These are phyloP conservation scores for Crithidia bombi DNA, from an alignment of 208 protist species.

Conservation along the genomic window DNA sequence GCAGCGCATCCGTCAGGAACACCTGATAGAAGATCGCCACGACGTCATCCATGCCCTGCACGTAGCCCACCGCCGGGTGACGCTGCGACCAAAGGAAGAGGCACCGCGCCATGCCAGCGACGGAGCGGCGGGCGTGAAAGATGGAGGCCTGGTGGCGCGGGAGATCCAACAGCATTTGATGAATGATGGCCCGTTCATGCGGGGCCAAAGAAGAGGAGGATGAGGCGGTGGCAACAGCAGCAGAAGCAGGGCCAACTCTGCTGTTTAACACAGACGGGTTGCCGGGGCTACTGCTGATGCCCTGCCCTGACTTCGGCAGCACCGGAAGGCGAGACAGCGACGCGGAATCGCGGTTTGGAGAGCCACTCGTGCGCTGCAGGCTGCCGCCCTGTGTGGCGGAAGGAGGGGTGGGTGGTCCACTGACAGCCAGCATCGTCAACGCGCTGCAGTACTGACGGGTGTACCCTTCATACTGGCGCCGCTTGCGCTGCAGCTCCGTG, in stretches of 20 bases:
- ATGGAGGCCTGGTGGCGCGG: constrained; percentile 71
- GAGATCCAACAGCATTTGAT: constrained; percentile 79
- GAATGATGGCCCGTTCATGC: constrained; percentile 64
- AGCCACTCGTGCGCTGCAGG: too few relatives aligned
- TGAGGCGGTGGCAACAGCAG: too few relatives aligned
- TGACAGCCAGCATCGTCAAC: constrained; percentile 25
- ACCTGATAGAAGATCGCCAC: constrained; percentile 91
- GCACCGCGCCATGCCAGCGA: constrained; percentile 77
- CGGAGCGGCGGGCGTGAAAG: constrained; percentile 52
- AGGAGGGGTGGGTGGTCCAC: background rate
- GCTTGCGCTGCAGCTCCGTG: constrained; percentile 66
- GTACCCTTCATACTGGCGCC: constrained; percentile 62
- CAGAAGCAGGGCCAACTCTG: too few relatives aligned
- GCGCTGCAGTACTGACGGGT: constrained; percentile 54
- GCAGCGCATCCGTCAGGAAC: constrained; percentile 80
- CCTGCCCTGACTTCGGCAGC: background rate
- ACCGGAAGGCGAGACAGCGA: constrained; percentile 2
- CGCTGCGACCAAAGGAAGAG: constrained; percentile 94
- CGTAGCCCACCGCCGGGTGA: constrained; percentile 94
- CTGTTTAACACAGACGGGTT: too few relatives aligned
- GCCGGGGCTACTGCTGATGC: too few relatives aligned
- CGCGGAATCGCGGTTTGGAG: background rate
- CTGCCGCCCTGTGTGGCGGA: background rate
- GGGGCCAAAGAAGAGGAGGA: constrained; percentile 30
- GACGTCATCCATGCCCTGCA: constrained; percentile 97